phyloP scores from a whole-genome alignment of 2,329 filamentous ascomycete genomes.

The Boeremia exigua region DNA sequence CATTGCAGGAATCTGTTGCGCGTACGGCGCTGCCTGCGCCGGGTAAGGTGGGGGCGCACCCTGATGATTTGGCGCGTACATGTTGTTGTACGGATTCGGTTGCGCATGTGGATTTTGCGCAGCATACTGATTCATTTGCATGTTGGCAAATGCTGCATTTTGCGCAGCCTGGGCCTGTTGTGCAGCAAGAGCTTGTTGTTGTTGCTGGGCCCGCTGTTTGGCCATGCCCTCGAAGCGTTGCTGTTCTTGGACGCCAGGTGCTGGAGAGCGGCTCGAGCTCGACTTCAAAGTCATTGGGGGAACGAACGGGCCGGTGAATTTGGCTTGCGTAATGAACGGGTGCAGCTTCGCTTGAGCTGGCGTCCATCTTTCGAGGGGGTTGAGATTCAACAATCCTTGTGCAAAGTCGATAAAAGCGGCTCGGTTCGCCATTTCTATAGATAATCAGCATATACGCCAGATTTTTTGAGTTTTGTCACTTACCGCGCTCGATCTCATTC shows the following conservation, averaged over 20 bases:
- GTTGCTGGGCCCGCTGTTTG: conserved; percentile 77
- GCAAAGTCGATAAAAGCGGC: conserved; percentile 99
- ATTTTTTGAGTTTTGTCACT: conserved; percentile 27
- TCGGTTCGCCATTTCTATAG: conserved; percentile 94
- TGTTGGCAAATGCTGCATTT: conserved; percentile 69
- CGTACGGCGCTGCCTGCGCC: conserved; percentile 64
- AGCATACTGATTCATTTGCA: conserved; percentile 64
- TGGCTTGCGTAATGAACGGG: conserved; percentile 97
- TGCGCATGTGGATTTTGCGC: conserved; percentile 52
- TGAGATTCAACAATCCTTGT: conserved; percentile 88
- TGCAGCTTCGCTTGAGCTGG: conserved; percentile 97
- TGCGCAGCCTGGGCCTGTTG: conserved; percentile 60
- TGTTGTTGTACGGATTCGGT: conserved; percentile 77
- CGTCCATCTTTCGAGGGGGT: conserved; percentile 95
- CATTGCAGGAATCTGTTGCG: conserved; percentile 63
- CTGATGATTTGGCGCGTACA: conserved; percentile 73
- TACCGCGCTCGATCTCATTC: conserved; percentile 94
- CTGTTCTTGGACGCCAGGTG: conserved; percentile 93
- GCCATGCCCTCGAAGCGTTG: conserved; percentile 92
- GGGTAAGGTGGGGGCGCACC: conserved; percentile 81
- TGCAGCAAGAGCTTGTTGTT: conserved; percentile 62
- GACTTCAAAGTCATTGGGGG: conserved; percentile 96
- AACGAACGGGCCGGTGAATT: conserved; percentile 94
- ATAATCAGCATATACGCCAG: conserved; percentile 15
- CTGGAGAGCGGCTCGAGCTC: conserved; percentile 83